Conservation (phyloP, 2,329 filamentous ascomycete genomes). For the Exophiala aquamarina region DNA sequence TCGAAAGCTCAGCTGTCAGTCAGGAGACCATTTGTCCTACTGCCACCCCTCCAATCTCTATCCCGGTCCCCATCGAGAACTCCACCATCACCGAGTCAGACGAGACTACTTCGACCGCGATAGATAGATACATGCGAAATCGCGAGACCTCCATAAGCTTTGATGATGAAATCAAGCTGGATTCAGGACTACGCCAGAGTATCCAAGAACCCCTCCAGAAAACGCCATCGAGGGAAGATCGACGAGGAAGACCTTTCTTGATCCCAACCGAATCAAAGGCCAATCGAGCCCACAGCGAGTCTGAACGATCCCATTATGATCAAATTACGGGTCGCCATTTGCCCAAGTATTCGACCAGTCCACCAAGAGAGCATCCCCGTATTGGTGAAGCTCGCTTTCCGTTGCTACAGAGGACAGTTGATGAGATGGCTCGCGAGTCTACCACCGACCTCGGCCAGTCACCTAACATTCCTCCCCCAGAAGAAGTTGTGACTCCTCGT, state of each 20-base stretch:
- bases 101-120: constrained; percentile 13
- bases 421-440: constrained; percentile 27
- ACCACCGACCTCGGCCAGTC: constrained; percentile 13
- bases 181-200: constrained; percentile 38
- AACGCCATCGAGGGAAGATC: constrained; percentile 25
- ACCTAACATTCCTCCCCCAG: constrained; percentile 19
- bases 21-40: constrained; percentile 30
- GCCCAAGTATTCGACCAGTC: constrained; percentile 23
- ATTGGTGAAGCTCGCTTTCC: constrained; percentile 29
- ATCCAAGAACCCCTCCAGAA: constrained; percentile 41
- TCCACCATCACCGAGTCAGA: constrained; percentile 28
- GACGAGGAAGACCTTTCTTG: constrained; percentile 20
- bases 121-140: constrained; percentile 41
- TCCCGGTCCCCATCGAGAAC: constrained; percentile 41
- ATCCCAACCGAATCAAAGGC: not conserved
- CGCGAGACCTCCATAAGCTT: constrained; percentile 44
- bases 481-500: constrained; percentile 21
- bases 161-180: constrained; percentile 41
- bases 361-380: constrained; percentile 24
- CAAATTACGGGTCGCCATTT: constrained; percentile 26
- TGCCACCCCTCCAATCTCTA: constrained; percentile 45
- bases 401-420: constrained; percentile 28
- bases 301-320: constrained; percentile 25
- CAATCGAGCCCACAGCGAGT: constrained; percentile 27
- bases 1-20: constrained; percentile 17